phyloP scores from a whole-genome alignment of 768 basidiomycete genomes.

The Phaffia australis region DNA sequence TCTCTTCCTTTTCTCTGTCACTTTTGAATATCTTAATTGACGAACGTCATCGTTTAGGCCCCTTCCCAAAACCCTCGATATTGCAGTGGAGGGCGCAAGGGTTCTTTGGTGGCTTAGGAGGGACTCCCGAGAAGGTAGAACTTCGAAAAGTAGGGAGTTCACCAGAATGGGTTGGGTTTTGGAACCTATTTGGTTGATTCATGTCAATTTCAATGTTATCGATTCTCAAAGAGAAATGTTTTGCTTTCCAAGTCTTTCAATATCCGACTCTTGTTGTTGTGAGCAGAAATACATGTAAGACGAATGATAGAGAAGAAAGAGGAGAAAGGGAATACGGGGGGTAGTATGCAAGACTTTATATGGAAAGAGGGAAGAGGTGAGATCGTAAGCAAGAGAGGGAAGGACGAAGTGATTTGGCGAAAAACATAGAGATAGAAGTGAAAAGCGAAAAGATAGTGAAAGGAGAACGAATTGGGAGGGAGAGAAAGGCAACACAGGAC shows the following conservation, averaged over 20 bases:
- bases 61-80: no score
- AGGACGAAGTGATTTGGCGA: not conserved
- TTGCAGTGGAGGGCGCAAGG: constrained; percentile 60
- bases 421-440: not conserved
- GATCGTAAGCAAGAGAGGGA: not conserved
- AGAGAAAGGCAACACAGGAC: not conserved
- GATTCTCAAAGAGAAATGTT: not conserved
- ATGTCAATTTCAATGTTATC: no score
- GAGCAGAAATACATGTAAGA: not conserved
- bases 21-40: no score
- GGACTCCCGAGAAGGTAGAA: constrained; percentile 50
- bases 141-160: constrained; percentile 49
- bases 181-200: no score
- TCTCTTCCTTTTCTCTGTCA: not conserved
- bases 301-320: not conserved
- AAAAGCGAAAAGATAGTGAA: not conserved
- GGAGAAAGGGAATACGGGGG: not conserved
- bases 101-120: constrained; percentile 68
- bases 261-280: not conserved
- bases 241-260: not conserved
- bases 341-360: not conserved
- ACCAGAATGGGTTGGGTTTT: no score
- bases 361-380: not conserved
- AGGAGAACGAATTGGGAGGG: not conserved
- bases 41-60: no score